Base-by-base conservation (phyloP, 2,329 filamentous ascomycete species). In the Tolypocladium sp. region DNA sequence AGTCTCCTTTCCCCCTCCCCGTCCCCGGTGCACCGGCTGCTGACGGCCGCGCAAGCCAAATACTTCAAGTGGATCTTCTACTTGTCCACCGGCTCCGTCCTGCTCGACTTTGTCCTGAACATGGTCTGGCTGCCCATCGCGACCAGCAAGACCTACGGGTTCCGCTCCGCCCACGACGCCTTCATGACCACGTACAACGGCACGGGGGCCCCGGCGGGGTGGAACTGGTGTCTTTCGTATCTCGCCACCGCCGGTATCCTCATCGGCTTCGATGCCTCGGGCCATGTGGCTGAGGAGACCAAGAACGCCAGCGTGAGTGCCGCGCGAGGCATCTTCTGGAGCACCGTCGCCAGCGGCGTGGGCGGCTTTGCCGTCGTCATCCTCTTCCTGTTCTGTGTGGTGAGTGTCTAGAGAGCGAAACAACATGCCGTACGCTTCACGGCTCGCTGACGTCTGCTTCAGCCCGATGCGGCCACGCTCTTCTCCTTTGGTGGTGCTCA, bases 171-270 rank as follows among this genome's bases (percentile, higher is more conserved):
- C 0, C 74, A 82, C 41, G 82, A 84, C 60, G 82, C 82, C 10
- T 85, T 86, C 67, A 80, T 84, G 72, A 77, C 81, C 15, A 85
- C 82, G 0, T 84, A 84, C 66, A 86, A 86, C 59, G 79, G 78
- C 2, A 82, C 79, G 13, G 79, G 79, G 13, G 79, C 79, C 1
- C 80, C 82, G 0, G 73, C 77, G 1, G 82, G 77, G 3, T 85
- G 83, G 82, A 85, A 86, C 65, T 85, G 82, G 83, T 84, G 82
- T 70, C 74, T 86, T 4, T 83, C 81, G 4, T 86, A 82, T 67
- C 77, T 83, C 33, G 82, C 82, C 1, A 85, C 83, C 1, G 82
- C 82, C 9, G 83, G 82, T 46, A 79, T 85, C 46, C 65, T 86
- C 58, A 84, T 86, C 57, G 83, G 83, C 2, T 85, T 84, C 58